Evolutionary conservation across 768 basidiomycete species (phyloP), one percentile per base, ranked within the genome.

Genomic region (Rhodosporidiobolus odoratus): DNA sequence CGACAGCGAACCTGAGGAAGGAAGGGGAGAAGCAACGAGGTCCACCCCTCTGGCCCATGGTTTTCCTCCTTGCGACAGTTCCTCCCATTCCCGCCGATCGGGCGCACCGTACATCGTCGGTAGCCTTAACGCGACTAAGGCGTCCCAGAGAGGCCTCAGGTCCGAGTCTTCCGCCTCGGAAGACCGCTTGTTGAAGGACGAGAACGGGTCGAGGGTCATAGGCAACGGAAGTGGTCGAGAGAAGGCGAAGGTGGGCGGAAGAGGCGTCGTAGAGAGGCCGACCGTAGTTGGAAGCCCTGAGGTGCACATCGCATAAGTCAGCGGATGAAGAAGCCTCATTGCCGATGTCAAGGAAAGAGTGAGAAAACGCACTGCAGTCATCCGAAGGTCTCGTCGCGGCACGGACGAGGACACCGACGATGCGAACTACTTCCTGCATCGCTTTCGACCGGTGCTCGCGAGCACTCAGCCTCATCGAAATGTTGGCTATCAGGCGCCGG

Each of bases 41-140:
- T 58, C 57, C 4, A 58, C 38, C 25, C 57, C 57, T 6, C 17
- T 5, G 12, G 3, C 23, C 57, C 57, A 58, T 9, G 57, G 57
- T 40, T 3, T 25, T 19, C 48, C 34, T 2, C 3, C 19, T 48
- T 60, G 58, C 4, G 25, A 2, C 52, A 67, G 35, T 47, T 73
- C 72, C 19, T 41, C 38, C 72, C 72, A 73, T 47, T 73, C 72
- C 4, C 12, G 2, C 19, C 19, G 16, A 47, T 69, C 72, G 25
- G 72, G 72, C 16, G 63, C 47, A 1, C 48, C 61, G n/a, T 73
- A 69, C 48, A 73, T 56, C 2, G n/a, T n/a, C n/a, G n/a, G n/a
- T n/a, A 32, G n/a, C 32, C 19, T 41, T 48, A 41, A 66, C 32
- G 43, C 27, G 13, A 38, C 34, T 27, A 73, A 32, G 12, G 41